Evolutionary conservation across 202 grass and related monocot species (phyloP).

Genomic region (Setaria viridis): DNA sequence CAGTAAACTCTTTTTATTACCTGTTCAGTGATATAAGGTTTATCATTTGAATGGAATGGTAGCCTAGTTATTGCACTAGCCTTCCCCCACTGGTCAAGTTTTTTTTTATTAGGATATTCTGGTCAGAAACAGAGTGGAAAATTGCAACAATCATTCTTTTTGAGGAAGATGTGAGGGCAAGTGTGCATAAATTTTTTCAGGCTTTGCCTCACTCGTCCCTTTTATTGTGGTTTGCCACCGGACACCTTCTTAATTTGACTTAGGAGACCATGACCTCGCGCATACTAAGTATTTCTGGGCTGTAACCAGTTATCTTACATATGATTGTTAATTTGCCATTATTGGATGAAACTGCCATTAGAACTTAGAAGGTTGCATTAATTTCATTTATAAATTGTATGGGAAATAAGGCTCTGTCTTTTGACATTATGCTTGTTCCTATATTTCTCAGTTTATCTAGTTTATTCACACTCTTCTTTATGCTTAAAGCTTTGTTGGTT

Average conservation of each 20-base stretch:
- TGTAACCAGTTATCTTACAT: background rate
- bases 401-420: background rate
- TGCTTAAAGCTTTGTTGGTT: constrained; percentile 13
- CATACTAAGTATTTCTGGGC: constrained; percentile 27
- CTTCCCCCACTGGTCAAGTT: background rate
- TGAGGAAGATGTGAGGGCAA: background rate
- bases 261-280: background rate
- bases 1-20: background rate
- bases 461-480: constrained; percentile 10
- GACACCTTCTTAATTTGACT: background rate
- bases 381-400: constrained; percentile 26
- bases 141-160: constrained; percentile 15
- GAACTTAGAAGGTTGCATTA: background rate
- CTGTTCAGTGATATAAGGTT: constrained; percentile 1
- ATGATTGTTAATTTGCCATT: background rate
- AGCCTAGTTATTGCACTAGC: background rate
- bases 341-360: background rate
- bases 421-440: constrained; percentile 7
- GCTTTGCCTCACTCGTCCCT: background rate
- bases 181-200: constrained; percentile 14
- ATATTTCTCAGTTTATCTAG: constrained; percentile 13
- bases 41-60: constrained; percentile 17
- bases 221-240: background rate
- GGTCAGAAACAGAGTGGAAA: background rate
- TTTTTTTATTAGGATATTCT: constrained; percentile 10